Base-by-base conservation (phyloP, 176 grass and related monocot genomes). In the Carex scoparia region DNA sequence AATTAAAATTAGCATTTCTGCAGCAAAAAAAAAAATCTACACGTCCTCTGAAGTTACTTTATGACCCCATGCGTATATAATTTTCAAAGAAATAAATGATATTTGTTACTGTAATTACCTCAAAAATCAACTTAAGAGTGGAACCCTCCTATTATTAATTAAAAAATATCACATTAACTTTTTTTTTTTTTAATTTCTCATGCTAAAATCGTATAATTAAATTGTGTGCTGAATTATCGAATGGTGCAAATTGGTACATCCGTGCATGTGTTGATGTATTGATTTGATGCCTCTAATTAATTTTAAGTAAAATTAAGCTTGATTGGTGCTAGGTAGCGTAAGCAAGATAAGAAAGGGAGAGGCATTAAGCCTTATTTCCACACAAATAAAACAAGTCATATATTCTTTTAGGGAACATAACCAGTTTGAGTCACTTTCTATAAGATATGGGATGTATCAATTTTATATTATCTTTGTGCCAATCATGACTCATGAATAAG, bases 261-360 rank as follows among this genome's bases (percentile, higher is more conserved):
- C 51, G 13, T 57, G 74, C 51, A 78, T 78, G 49, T 78, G 74
- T 78, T 16, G 6, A 40, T 69, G 33, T 76, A 35, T 57, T 78
- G 12, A 77, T 78, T 78, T 78, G 51, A 32, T 78, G 51, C 37
- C 12, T 78, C 51, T 56, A 57, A 57, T 51, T 78, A 57, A 57
- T 51, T 78, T 33, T 16, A 5, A 35, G 5, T 74, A 78, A 56
- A 78, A 15, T 31, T 56, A 33, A 77, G 49, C 49, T 78, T 57
- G 51, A 78, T 78, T 49, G 40, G 40, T 54, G 48, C 11, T 31
- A 31, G 7, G 9, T 76, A 76, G 19, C 74, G 51, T 57, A 33
- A 78, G 74, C 74, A 78, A 78, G 74, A 78, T 78, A 78, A 78
- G 74, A 78, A 78, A 78, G 51, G 49, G 74, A 78, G 74, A 55